phyloP scores from a whole-genome alignment of 163 green algal genomes.

The Prototheca cutis region DNA sequence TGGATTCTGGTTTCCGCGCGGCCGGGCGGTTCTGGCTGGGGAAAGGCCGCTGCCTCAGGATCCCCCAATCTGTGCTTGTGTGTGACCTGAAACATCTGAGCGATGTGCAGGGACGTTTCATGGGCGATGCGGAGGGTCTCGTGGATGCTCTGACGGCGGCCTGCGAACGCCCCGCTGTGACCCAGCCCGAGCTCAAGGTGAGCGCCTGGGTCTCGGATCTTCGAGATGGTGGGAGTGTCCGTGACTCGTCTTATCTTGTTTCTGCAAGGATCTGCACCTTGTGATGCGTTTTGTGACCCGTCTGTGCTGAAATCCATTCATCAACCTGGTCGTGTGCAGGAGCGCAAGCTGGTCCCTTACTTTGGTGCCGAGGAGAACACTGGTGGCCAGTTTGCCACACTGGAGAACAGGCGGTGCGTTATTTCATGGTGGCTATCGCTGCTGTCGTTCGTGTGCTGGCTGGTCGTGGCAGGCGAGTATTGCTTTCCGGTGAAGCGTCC shows the following conservation, averaged over 20 bases:
- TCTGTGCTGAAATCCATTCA: not conserved
- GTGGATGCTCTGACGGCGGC: slow-evolving; percentile 16
- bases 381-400: not conserved
- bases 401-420: too few species aligned
- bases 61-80: too few species aligned
- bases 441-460: too few species aligned
- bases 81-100: not conserved
- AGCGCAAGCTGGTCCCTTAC: slow-evolving; percentile 25
- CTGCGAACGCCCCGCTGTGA: slow-evolving; percentile 3
- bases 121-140: slow-evolving; percentile 17
- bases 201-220: too few species aligned
- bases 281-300: not conserved
- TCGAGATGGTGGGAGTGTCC: too few species aligned
- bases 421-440: too few species aligned
- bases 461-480: too few species aligned
- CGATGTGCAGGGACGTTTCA: slow-evolving; percentile 9
- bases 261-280: not conserved
- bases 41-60: too few species aligned
- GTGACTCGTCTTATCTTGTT: too few species aligned
- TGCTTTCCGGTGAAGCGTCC: too few species aligned
- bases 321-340: slow-evolving; percentile 5
- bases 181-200: slow-evolving; percentile 10
- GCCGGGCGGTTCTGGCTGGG: too few species aligned
- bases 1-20: too few species aligned
- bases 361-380: slow-evolving; percentile 4